Conservation (phyloP, 768 basidiomycete species). For the Psilocybe azurescens region DNA sequence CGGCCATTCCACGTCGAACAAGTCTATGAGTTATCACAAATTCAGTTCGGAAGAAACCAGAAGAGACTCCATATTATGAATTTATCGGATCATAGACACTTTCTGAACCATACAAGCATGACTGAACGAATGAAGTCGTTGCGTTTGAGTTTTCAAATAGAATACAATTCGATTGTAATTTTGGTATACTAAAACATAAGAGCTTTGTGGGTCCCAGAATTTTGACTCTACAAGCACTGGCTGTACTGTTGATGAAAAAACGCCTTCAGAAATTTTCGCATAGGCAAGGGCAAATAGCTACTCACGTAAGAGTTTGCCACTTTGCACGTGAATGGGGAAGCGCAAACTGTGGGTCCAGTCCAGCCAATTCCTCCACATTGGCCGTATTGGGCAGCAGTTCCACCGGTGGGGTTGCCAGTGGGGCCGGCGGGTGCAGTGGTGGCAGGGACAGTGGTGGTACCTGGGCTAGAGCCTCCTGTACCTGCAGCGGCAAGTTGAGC, state of each 20-base stretch:
- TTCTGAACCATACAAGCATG: too few species aligned
- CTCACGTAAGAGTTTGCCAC: constrained; percentile 22
- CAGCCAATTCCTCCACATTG: constrained; percentile 30
- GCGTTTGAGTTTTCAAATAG: background rate
- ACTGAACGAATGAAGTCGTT: too few species aligned
- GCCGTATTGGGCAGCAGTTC: constrained; percentile 23
- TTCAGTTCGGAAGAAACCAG: too few species aligned
- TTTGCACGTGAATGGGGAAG: constrained; percentile 24
- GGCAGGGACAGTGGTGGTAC: constrained; percentile 10
- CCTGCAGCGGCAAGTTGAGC: constrained; percentile 29
- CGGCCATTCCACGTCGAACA: too few species aligned
- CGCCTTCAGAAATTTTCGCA: background rate
- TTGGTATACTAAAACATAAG: background rate
- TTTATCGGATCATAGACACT: too few species aligned
- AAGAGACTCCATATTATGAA: too few species aligned
- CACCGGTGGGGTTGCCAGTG: constrained; percentile 12
- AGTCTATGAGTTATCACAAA: too few species aligned
- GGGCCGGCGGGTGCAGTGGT: constrained; percentile 1
- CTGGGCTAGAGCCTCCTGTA: constrained; percentile 8
- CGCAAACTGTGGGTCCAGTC: constrained; percentile 25
- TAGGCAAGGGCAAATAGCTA: background rate
- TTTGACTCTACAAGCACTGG: constrained; percentile 21
- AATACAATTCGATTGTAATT: background rate
- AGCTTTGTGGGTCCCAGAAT: background rate
- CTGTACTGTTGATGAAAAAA: constrained; percentile 15